Percentiles rank a stretch among this genome's conserved stretches.
Evolutionary conservation across 495 filamentous ascomycete genomes (phyloP).

Genomic region (Geoglossum glabrum): DNA sequence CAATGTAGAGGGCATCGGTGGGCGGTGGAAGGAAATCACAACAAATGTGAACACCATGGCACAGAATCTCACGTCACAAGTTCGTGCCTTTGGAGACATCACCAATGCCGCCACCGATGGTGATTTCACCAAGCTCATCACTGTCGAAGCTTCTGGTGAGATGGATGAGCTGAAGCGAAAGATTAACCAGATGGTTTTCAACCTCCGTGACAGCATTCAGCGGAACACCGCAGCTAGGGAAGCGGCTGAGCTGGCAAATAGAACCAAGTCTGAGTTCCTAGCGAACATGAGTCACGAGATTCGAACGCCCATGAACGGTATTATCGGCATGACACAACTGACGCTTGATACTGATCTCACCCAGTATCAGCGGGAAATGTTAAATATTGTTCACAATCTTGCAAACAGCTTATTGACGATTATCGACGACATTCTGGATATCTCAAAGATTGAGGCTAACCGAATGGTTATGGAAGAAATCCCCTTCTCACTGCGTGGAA

Average conservation of each 20-base stretch:
- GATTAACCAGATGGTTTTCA: slow-evolving; percentile 98
- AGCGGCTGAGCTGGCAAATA: slow-evolving; percentile 89
- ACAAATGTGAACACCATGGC: slow-evolving; percentile 98
- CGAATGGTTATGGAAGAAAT: slow-evolving; percentile 99
- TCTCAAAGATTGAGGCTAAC: slow-evolving; percentile 98
- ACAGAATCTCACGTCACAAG: slow-evolving; percentile 91
- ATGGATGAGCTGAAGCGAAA: slow-evolving; percentile 99
- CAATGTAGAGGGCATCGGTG: slow-evolving; percentile 81
- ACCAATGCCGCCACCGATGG: slow-evolving; percentile 92
- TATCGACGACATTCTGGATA: slow-evolving; percentile 97
- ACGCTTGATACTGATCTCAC: slow-evolving; percentile 91
- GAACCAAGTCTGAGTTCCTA: slow-evolving; percentile 96
- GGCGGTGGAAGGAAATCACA: slow-evolving; percentile 96
- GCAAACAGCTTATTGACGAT: slow-evolving; percentile 95
- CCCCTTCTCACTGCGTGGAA: slow-evolving; percentile 83
- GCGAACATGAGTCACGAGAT: slow-evolving; percentile 99
- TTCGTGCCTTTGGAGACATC: slow-evolving; percentile 93
- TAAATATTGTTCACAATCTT: slow-evolving; percentile 95
- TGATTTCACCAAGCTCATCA: slow-evolving; percentile 91
- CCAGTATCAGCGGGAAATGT: slow-evolving; percentile 89
- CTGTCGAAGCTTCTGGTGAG: slow-evolving; percentile 94
- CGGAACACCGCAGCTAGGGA: slow-evolving; percentile 93
- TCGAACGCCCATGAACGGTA: slow-evolving; percentile 73
- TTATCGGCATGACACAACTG: slow-evolving; percentile 92
- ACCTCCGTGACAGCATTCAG: slow-evolving; percentile 88